Evolutionary conservation across 768 basidiomycete genomes (phyloP), one percentile per base, ranked within the genome.

Genomic region (Lactifluus hygrophoroides): DNA sequence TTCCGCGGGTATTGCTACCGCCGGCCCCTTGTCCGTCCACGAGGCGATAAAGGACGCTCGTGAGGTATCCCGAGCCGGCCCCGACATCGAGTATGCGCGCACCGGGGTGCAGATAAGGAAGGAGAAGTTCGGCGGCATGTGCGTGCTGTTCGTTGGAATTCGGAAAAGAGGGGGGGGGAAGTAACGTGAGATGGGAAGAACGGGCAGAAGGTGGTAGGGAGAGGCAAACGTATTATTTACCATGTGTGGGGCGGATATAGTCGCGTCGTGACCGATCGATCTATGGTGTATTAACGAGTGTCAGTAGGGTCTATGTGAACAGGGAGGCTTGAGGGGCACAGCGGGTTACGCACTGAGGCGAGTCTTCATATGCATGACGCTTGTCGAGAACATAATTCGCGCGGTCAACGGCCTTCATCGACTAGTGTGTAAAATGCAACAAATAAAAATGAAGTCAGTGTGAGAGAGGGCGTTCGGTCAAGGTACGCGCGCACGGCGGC

Each of bases 211-310:
- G 11, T 10, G 8, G 11, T 10, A 17, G 3, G 3, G 19, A 46
- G 28, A 28, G 16, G 23, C 25, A 17, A 19, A 51, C 6, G 23
- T 49, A 21, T 43, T 10, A 30, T 43, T 42, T 27, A 54, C 59
- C 59, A 60, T 60, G 69, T 99, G 95, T 1, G 95, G 95, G 0
- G 95, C 95, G 38, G 88, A 91, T 61, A 99, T 97, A 0, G 95
- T 99, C 14, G 94, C 94, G 13, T 83, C 85, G 66, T 87, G 80
- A 2, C 89, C 88, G 51, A 94, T 93, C 17, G 89, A 65, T 35
- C 60, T 59, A 17, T 13, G 23, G 30, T 23, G 61, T 17, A 47
- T 43, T 28, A 25, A 13, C 30, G 27, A 13, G 13, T 7, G 27
- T 49, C 19, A 35, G 43, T 9, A 37, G 45, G 44, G 23, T 27